Evolutionary conservation across 192 early-diverging fungal genomes (phyloP).

Genomic region (Rhizophagus sp.): DNA sequence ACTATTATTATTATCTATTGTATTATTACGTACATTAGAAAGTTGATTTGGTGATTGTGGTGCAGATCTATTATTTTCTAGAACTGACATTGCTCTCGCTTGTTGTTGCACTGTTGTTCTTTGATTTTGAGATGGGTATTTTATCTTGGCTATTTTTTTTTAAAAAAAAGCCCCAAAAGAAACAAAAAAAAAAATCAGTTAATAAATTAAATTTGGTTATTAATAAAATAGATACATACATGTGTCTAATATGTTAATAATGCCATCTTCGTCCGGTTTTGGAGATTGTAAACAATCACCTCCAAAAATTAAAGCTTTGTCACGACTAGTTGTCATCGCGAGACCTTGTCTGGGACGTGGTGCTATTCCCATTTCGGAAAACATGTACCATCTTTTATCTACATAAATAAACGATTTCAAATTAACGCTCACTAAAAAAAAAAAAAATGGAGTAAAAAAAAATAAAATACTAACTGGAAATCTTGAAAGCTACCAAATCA

Average conservation of each 20-base stretch:
- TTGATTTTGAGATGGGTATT: not conserved
- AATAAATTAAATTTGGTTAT: not conserved
- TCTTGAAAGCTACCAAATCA: slow-evolving; percentile 54
- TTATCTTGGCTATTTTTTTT: not conserved
- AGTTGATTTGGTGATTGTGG: not conserved
- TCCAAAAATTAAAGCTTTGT: slow-evolving; percentile 53
- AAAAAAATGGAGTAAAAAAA: not conserved
- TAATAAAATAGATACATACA: slow-evolving; percentile 37
- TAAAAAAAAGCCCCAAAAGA: no score
- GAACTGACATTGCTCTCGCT: not conserved
- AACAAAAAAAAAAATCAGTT: not conserved
- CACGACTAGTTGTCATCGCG: slow-evolving; percentile 35
- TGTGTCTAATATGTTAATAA: slow-evolving; percentile 47
- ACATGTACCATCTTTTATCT: not conserved
- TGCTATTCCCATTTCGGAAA: not conserved
- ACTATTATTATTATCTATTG: no score
- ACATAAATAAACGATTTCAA: not conserved
- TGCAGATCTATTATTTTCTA: not conserved
- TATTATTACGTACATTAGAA: no score
- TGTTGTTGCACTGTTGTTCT: not conserved
- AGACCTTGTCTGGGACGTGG: not conserved
- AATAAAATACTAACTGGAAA: slow-evolving; percentile 41
- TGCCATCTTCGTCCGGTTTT: slow-evolving; percentile 41
- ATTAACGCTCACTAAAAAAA: not conserved
- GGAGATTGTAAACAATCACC: slow-evolving; percentile 47